Conservation (phyloP, 2,329 filamentous ascomycete species). For the Ascochyta viciae-villosae region DNA sequence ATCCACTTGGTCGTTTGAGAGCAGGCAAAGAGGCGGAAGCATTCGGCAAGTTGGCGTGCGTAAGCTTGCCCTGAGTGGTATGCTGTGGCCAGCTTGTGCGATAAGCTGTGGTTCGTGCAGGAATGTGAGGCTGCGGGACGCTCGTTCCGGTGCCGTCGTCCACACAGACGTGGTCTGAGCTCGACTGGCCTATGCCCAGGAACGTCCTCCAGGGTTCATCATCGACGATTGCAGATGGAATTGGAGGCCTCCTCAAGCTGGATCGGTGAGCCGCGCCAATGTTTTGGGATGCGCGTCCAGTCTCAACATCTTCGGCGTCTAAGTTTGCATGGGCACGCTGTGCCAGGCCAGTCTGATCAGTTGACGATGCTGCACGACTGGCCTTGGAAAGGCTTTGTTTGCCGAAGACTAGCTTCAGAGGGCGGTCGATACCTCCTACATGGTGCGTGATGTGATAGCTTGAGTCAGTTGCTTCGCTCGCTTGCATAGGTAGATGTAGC, state of each 20-base stretch:
- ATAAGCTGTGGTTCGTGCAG: conserved; percentile 17
- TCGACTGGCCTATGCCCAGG: conserved; percentile 27
- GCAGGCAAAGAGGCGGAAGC: conserved; percentile 38
- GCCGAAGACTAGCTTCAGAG: conserved; percentile 31
- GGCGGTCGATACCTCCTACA: conserved; percentile 21
- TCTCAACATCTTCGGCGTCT: neutral
- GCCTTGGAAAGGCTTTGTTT: conserved; percentile 13
- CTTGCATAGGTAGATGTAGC: neutral
- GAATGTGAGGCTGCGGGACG: conserved; percentile 24
- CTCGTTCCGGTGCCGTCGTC: conserved; percentile 20
- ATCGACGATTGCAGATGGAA: conserved; percentile 30
- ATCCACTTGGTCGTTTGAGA: conserved; percentile 16
- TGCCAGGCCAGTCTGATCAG: conserved; percentile 21
- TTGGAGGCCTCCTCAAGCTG: neutral
- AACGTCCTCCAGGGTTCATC: conserved; percentile 37
- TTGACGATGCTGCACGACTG: conserved; percentile 10
- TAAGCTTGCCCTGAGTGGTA: conserved; percentile 32
- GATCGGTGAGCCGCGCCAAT: neutral
- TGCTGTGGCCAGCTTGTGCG: conserved; percentile 34
- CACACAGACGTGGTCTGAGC: conserved; percentile 29
- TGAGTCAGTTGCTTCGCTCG: conserved; percentile 12
- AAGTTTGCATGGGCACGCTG: conserved; percentile 15
- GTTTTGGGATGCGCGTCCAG: conserved; percentile 1
- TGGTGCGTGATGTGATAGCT: conserved; percentile 27
- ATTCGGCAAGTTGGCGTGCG: conserved; percentile 22